Conservation (phyloP, 768 basidiomycete species). For the Mycena pura region DNA sequence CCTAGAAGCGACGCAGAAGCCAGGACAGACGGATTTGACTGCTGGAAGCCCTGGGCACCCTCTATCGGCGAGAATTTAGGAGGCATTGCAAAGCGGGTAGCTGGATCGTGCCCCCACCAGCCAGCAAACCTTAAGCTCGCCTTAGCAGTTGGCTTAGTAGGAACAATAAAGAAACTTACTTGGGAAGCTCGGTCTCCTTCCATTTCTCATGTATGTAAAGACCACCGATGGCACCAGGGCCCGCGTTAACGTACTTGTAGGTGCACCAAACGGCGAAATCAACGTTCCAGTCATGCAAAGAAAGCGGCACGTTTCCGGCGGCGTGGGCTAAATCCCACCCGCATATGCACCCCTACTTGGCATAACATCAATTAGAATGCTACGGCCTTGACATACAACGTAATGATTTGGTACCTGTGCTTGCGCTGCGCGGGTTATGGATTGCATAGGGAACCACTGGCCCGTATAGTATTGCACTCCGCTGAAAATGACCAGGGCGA, state of each 20-base stretch:
- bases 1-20: constrained; percentile 82
- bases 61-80: constrained; percentile 79
- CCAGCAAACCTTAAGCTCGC: constrained; percentile 73
- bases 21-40: constrained; percentile 92
- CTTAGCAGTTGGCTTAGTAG: constrained; percentile 23
- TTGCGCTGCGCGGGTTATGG: constrained; percentile 84
- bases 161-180: constrained; percentile 50
- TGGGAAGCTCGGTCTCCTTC: constrained; percentile 66
- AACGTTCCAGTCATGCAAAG: constrained; percentile 90
- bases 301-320: constrained; percentile 89
- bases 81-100: constrained; percentile 92
- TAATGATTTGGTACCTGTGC: constrained; percentile 61
- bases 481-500: constrained; percentile 91
- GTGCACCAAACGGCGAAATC: constrained; percentile 99
- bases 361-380: constrained; percentile 21
- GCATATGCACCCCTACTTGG: constrained; percentile 82
- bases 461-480: constrained; percentile 98
- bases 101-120: constrained; percentile 96
- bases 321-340: constrained; percentile 98
- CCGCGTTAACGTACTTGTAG: constrained; percentile 97
- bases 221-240: constrained; percentile 97
- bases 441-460: constrained; percentile 89
- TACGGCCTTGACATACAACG: constrained; percentile 32
- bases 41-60: constrained; percentile 95
- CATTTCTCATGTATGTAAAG: constrained; percentile 88